Conservation (phyloP, 2,329 filamentous ascomycete species). For the Xylariaceae sp. region DNA sequence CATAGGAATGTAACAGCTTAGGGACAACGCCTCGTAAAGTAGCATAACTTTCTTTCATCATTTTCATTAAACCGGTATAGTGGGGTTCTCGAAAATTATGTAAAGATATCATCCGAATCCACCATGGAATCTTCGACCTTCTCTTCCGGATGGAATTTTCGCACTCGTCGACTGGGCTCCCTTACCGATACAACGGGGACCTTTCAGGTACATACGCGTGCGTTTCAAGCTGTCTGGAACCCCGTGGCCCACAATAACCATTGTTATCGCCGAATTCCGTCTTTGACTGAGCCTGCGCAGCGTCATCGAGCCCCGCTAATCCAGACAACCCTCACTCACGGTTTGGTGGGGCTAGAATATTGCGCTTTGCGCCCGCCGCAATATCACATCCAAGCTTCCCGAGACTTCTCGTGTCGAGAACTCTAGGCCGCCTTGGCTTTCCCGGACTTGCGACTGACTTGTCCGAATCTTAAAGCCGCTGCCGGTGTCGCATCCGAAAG, state of each 20-base stretch:
- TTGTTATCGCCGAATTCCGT: neutral
- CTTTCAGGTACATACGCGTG: neutral
- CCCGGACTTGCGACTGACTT: neutral
- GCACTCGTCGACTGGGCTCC: neutral
- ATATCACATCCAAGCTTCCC: neutral
- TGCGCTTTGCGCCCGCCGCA: conserved; percentile 3
- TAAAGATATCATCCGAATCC: neutral
- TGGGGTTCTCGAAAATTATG: neutral
- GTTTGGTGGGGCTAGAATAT: conserved; percentile 14
- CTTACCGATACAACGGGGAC: neutral
- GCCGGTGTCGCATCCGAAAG: no score
- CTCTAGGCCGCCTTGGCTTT: neutral
- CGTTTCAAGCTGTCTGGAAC: neutral
- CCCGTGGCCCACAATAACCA: neutral
- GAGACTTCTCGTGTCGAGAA: neutral
- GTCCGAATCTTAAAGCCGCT: no score
- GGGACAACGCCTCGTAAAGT: no score
- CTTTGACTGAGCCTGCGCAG: neutral
- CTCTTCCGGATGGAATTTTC: neutral
- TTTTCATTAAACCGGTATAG: neutral
- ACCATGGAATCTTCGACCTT: neutral
- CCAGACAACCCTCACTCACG: conserved; percentile 8
- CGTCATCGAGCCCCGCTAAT: conserved; percentile 13
- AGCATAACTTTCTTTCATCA: neutral
- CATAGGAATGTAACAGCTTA: no score